A percentile compares a stretch with the other conserved stretches of the same genome.
Evolutionary conservation across 2,329 filamentous ascomycete genomes (phyloP).

Genomic region (Xylaria sp.): DNA sequence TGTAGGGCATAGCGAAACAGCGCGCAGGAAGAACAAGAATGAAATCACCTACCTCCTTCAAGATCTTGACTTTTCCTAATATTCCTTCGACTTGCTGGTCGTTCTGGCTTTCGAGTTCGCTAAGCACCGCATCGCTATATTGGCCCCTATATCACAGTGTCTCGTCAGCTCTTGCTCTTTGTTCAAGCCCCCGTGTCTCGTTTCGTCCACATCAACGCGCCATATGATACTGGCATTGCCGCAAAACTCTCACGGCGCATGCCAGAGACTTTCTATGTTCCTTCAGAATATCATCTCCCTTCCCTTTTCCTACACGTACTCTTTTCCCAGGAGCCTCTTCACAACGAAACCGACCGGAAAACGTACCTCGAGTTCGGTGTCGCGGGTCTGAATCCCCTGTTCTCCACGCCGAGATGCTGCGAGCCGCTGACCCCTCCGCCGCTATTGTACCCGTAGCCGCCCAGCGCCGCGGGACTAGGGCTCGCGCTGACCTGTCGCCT

Average conservation of each 20-base stretch:
- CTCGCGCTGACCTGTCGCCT: constrained; percentile 53
- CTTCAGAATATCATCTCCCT: neutral
- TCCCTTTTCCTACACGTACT: neutral
- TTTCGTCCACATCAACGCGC: neutral
- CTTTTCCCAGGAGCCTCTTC: neutral
- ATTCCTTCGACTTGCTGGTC: constrained; percentile 90
- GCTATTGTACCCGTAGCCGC: constrained; percentile 56
- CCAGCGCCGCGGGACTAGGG: constrained; percentile 46
- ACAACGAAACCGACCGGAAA: neutral
- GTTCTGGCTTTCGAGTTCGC: constrained; percentile 95
- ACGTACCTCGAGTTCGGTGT: constrained; percentile 72
- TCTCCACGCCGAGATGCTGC: constrained; percentile 39
- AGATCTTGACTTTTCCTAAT: constrained; percentile 82
- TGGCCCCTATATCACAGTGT: constrained; percentile 66
- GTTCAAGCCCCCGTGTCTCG: neutral
- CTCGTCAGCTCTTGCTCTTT: constrained; percentile 5
- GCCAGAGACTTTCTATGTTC: neutral
- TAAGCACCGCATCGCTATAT: constrained; percentile 89
- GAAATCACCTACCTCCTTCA: constrained; percentile 77
- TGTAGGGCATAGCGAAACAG: neutral
- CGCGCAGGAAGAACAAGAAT: constrained; percentile 1
- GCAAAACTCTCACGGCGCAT: neutral
- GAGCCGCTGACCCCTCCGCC: constrained; percentile 31
- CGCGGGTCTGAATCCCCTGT: constrained; percentile 63
- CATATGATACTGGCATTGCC: neutral